Evolutionary conservation across 108 stramenopile species (phyloP), one percentile per base, ranked within the genome.

Genomic region (Nitzschia sp.): DNA sequence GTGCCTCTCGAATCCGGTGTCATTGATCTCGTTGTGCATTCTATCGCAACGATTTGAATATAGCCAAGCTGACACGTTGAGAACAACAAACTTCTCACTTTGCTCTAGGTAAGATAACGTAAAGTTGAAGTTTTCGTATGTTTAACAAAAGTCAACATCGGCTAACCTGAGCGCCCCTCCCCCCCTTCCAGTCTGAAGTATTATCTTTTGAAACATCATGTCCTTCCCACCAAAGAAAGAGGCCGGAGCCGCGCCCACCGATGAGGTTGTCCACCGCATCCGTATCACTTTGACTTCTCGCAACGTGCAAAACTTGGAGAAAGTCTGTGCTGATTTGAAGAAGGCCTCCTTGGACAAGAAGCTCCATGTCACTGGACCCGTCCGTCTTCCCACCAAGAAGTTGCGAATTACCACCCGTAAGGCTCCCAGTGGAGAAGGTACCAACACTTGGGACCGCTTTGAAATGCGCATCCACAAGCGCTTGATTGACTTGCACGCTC

Each of bases 401-500:
- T 89, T 99, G 75, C 79, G 73, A 58, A 96, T 98, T 74, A 97
- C 97, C 68, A 98, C 97, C 75, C 96, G 99, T 76, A 99, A 99
- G 95, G 95, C 98, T 57, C 99, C 99, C 57, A 87, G 80, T 73
- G 99, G 99, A 71, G 97, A 99, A 81, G 99, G 99, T 85, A 98
- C 99, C 91, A 98, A 98, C 91, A 98, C 99, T 26, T 99, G 97
- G 97, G 99, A 99, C 72, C 80, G 92, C 31, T 98, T 96, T 80
- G 95, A 97, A 81, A 97, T 99, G 97, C 91, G 99, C 67, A 99
- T 99, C 89, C 99, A 99, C 92, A 98, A 98, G 95, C 95, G 99
- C 75, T 86, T 99, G 83, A 92, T 99, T 67, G 99, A 99, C 70
- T 77, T 98, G 68, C 94, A 97, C 73, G 86, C 96, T 47, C 95